Base-by-base conservation (phyloP, 2,329 filamentous ascomycete species). In the Graphiopsis chlorocephala region DNA sequence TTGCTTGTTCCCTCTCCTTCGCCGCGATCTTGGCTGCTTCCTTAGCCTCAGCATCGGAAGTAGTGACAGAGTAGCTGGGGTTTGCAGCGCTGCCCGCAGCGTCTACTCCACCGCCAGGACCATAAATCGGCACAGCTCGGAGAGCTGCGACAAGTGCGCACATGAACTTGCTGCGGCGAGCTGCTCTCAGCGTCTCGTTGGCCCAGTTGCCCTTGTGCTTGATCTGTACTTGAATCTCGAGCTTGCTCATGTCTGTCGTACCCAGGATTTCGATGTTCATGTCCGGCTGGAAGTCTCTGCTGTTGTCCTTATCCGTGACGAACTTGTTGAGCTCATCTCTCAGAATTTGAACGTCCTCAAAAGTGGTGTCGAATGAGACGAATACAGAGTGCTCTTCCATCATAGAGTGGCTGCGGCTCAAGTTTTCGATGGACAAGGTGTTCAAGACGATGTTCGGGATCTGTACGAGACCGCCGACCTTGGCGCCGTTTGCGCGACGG, bases 111-210 rank as follows among this genome's bases (percentile, higher is more conserved):
- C 90, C 93, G 47, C 90, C 93, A 64, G 94, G 94, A 23, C 82
- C 88, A 71, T 92, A 85, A 73, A 99, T 94, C 11, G 93, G 94
- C 20, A 99, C 85, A 79, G 90, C 93, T 78, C 92, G 91, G 65
- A 97, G 81, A 3, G 94, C 93, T 10, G 93, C 79, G 4, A 95
- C 89, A 65, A 99, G 82, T 0, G 95, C 95, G 74, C 93, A 97
- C 88, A 98, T 96, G 80, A 99, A 98, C 79, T 97, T 98, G 76
- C 91, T 96, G 66, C 94, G 88, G 61, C 93, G 88, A 7, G 90
- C 85, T 20, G 89, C 89, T 47, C 93, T 90, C 47, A 97, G 85
- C 1, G 86, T 84, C 70, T 97, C 94, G 78, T 97, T 84, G 31
- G 80, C 77, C 80, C 81, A 84, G 69, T 83, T 84, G 71, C 77